Percentiles rank a stretch among this genome's conserved stretches.
Evolutionary conservation across 345 rosid genomes (phyloP).

Genomic region (Toxicodendron radicans): DNA sequence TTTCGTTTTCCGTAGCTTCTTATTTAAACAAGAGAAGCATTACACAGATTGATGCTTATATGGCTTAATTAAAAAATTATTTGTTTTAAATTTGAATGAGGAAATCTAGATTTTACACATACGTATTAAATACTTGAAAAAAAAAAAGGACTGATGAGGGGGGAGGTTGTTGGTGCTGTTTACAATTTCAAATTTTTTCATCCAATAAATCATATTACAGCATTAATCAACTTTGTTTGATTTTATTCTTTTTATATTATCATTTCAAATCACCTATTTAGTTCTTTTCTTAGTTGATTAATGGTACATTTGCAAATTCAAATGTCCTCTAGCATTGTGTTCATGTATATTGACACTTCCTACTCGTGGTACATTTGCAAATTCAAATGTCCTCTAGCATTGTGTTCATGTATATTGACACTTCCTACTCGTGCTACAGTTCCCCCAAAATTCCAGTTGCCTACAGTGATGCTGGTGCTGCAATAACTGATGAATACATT

Average conservation of each 20-base stretch:
- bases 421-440: conserved; percentile 35
- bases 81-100: background rate
- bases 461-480: conserved; percentile 84
- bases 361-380: conserved; percentile 28
- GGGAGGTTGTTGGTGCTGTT: background rate
- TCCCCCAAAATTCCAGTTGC: conserved; percentile 61
- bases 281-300: background rate
- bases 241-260: background rate
- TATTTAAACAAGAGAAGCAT: background rate
- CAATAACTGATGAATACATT: conserved; percentile 53
- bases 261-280: background rate
- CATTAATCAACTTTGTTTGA: background rate
- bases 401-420: conserved; percentile 16
- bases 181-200: background rate
- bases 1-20: background rate
- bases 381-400: background rate
- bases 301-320: background rate
- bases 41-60: no score
- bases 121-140: background rate
- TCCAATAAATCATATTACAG: background rate
- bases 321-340: background rate
- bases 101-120: no score
- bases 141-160: background rate
- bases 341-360: conserved; percentile 16
- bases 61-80: background rate